Evolutionary conservation across 1,284 basidiomycete species (phyloP), one percentile per base, ranked within the genome.

Genomic region (Leccinum fallax): DNA sequence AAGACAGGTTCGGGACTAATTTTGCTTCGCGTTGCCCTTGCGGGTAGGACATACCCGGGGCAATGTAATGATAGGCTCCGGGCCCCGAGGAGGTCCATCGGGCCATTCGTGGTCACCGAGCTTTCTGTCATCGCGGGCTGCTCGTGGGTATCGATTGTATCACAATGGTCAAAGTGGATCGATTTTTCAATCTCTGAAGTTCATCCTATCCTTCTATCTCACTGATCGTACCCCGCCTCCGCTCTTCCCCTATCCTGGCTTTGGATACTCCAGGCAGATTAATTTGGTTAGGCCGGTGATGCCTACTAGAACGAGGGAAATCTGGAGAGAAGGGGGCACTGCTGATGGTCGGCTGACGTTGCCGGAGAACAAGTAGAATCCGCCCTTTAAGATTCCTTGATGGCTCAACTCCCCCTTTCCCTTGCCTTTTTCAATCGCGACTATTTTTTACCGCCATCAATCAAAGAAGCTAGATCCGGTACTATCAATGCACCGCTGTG

Each of bases 1-100:
- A 46, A 36, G 48, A 30, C 19, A 46, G 11, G 19, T 48, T 51
- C 60, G 52, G 68, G 11, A 1, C 59, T 46, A 46, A 26, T 58
- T 36, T 8, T 48, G 16, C 3, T 49, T 40, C 10, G 40, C 19
- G 8, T 32, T 19, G 30, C n/a, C 21, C 15, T 43, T n/a, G 32
- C 30, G 49, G 19, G 28, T 32, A 34, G 19, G 21, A 46, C 43
- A 46, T 6, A 46, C 43, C 43, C 11, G 11, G 19, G 43, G 43
- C 3, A 51, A 26, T 16, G 19, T 24, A 11, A 26, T 13, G 48
- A 38, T 54, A 54, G 19, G 53, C 8, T 4, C 34, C 54, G 16
- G 16, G 38, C 16, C 10, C 54, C 36, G 54, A 55, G 34, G 53
- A 38, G 53, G 34, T 24, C 49, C 24, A 16, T 51, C 15, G 19